Evolutionary conservation across 257 asterid species (phyloP), one percentile per base, ranked within the genome.

Genomic region (Verbascum thapsus): DNA sequence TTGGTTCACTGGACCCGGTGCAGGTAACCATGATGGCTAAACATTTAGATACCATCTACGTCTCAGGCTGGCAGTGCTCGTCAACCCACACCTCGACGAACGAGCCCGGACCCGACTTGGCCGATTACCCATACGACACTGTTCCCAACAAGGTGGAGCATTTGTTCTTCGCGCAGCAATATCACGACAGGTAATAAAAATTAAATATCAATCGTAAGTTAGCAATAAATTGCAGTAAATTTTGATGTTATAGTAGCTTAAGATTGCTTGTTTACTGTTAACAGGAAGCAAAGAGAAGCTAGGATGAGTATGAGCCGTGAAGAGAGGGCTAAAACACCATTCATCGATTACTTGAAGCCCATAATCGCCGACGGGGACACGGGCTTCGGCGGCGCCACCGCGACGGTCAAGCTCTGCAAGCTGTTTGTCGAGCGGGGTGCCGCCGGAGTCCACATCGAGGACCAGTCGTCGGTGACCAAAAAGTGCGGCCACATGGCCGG

Each of bases 401-500:
- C 99, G 39, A 92, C 99, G 0, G 85, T 92, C 2, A 92, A 92
- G 82, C 94, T 92, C 3, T 89, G 96, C 76, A 92, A 92, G 82
- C 82, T 92, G 1, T 92, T 89, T 23, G 99, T 87, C 1, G 99
- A 92, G 80, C 96, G 99, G 8, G 99, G 99, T 1, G 99, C 99
- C 7, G 97, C 96, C 12, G 99, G 97, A 0, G 97, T 92, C 20
- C 99, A 92, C 82, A 87, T 92, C 11, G 99, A 92, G 91, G 99
- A 92, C 37, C 97, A 92, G 34, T 92, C 99, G 3, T 89, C 97
- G 0, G 88, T 87, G 19, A 87, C 97, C 2, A 92, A 92, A 53
- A 92, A 89, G 59, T 92, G 99, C 68, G 99, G 99, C 12, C 99
- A 92, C 67, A 92, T 92, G 99, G 99, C 96, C 0, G 99, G 99